Evolutionary conservation across 2,329 filamentous ascomycete genomes (phyloP).

Genomic region (Polychaeton citri): DNA sequence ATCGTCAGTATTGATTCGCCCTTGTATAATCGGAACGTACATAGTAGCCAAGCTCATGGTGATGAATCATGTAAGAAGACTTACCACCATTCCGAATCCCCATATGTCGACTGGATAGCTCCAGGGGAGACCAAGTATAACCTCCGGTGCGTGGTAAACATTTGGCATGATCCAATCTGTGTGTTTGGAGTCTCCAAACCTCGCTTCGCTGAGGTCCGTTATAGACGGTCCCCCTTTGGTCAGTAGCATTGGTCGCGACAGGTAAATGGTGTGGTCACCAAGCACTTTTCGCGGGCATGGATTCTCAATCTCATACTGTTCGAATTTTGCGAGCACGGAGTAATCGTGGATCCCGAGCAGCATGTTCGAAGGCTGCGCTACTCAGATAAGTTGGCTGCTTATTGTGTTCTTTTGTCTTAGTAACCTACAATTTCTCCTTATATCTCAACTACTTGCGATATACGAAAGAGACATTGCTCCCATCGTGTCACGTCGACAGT

Average conservation of each 20-base stretch:
- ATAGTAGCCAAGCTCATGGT: no score
- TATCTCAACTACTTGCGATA: no score
- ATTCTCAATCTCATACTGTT: slow-evolving; percentile 18
- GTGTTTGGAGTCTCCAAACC: slow-evolving; percentile 18
- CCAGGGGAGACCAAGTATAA: slow-evolving; percentile 24
- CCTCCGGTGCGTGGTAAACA: slow-evolving; percentile 25
- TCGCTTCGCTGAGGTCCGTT: slow-evolving; percentile 26
- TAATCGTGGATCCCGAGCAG: slow-evolving; percentile 22
- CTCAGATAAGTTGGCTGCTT: no score
- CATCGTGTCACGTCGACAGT: no score
- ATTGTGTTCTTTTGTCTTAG: no score
- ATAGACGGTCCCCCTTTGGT: slow-evolving; percentile 20
- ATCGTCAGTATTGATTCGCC: not conserved
- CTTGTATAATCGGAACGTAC: no score
- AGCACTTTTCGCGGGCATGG: slow-evolving; percentile 21
- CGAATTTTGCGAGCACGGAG: slow-evolving; percentile 18
- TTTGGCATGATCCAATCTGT: slow-evolving; percentile 21
- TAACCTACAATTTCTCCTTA: no score
- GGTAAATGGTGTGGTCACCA: slow-evolving; percentile 16
- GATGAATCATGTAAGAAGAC: slow-evolving; percentile 7
- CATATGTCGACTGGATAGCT: slow-evolving; percentile 25
- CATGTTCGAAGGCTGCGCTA: slow-evolving; percentile 19
- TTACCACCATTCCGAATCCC: slow-evolving; percentile 25
- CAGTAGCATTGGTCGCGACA: slow-evolving; percentile 21
- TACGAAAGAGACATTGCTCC: no score